These are phyloP conservation scores for Capronia coronata DNA, from an alignment of 2,329 filamentous ascomycete species.

Conservation along the genomic window DNA sequence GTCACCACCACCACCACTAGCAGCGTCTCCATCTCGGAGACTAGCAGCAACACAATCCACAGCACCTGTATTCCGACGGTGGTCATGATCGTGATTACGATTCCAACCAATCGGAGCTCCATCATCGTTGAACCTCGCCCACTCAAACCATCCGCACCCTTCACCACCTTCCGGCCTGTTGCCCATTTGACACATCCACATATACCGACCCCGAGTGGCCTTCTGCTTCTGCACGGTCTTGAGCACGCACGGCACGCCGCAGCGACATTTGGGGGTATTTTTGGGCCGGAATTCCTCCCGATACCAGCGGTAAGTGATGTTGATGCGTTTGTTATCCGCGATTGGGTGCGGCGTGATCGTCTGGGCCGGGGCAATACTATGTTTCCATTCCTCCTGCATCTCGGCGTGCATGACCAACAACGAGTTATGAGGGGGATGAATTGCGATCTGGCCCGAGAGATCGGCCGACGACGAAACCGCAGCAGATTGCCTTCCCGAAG, in stretches of 20 bases:
- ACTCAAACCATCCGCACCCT: constrained; percentile 72
- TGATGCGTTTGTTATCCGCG: constrained; percentile 73
- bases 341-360: constrained; percentile 80
- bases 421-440: constrained; percentile 91
- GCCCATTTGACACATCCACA: constrained; percentile 86
- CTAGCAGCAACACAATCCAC: not conserved
- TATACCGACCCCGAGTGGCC: constrained; percentile 72
- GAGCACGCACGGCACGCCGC: constrained; percentile 61
- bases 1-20: not conserved
- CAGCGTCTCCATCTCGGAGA: not conserved
- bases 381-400: constrained; percentile 98
- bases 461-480: constrained; percentile 46
- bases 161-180: constrained; percentile 33
- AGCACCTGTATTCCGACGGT: not conserved
- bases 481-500: no score
- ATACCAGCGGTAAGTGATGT: constrained; percentile 90
- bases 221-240: constrained; percentile 73
- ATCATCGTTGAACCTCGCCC: constrained; percentile 81
- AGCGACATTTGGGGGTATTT: constrained; percentile 71
- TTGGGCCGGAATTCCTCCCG: constrained; percentile 68
- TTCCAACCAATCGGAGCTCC: constrained; percentile 64
- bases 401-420: constrained; percentile 93
- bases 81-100: not conserved
- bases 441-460: constrained; percentile 76
- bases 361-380: constrained; percentile 67